Evolutionary conservation across 2,329 filamentous ascomycete genomes (phyloP), one percentile per base, ranked within the genome.

Genomic region (Cladorrhinum sp.): DNA sequence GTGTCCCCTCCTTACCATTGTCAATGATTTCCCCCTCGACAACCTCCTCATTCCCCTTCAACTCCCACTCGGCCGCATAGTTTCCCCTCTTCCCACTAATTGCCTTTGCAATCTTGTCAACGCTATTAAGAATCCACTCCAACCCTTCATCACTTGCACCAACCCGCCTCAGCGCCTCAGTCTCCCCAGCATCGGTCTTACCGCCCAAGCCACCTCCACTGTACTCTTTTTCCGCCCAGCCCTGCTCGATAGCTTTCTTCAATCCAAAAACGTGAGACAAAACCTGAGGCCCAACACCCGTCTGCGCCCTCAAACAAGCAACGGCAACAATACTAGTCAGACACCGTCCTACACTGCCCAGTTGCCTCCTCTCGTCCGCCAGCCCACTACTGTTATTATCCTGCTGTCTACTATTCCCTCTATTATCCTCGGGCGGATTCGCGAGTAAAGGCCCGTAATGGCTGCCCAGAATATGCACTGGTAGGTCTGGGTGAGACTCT

Each of bases 281-380:
- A 12, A 96, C 90, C 78, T 95, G 91, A 1, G 91, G 91, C 0
- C 86, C 91, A 0, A 95, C 91, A 0, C 91, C 91, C 9, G 88
- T 90, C 79, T 95, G 91, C 50, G 91, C 83, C 2, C 91, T 77
- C 72, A 96, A 72, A 68, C 90, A 92, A 4, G 90, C 81, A 27
- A 96, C 81, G 0, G 89, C 91, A 3, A 92, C 80, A 12, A 95
- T 74, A 57, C 85, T 89, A 0, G 91, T 95, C 63, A 92, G 75
- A 0, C 90, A 82, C 0, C 91, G 76, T 0, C 91, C 91, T 0
- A 90, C 83, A 18, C 79, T 82, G 0, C 75, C 78, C 22, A 79
- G 71, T 0, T 79, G 80, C 22, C 75, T 76, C 3, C 74, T 69
- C 7, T 76, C 69, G 13, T 74, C 73, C 18, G 2, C 67, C 68